Conservation (phyloP, 2,329 filamentous ascomycete species). For the Mycosphaerella arachidis region DNA sequence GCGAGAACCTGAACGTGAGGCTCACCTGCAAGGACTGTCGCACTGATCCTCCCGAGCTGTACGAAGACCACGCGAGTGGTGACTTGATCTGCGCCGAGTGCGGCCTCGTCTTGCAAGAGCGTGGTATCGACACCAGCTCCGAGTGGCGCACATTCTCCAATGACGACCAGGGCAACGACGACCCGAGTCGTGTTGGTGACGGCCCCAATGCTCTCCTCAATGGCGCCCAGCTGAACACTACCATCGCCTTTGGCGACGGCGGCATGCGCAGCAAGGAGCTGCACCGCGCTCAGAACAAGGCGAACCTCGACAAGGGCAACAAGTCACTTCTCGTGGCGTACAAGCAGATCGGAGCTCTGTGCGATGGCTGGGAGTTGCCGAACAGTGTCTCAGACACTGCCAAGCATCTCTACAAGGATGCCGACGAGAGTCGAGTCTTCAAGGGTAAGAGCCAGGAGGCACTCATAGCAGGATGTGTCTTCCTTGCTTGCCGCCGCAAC, state of each 20-base stretch:
- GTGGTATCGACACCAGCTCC: constrained; percentile 90
- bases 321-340: constrained; percentile 76
- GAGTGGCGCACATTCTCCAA: constrained; percentile 99
- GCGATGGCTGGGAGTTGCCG: constrained; percentile 77
- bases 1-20: constrained; percentile 80
- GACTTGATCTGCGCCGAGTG: constrained; percentile 92
- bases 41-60: constrained; percentile 83
- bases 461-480: constrained; percentile 93
- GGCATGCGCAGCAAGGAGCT: constrained; percentile 69
- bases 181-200: constrained; percentile 96
- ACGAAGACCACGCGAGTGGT: constrained; percentile 86
- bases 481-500: constrained; percentile 92
- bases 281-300: constrained; percentile 77
- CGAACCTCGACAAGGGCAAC: constrained; percentile 74
- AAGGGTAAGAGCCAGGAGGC: constrained; percentile 93
- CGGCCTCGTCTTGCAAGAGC: constrained; percentile 82
- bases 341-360: constrained; percentile 82
- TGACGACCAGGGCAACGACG: constrained; percentile 92
- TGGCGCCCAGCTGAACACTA: constrained; percentile 82
- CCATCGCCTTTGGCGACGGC: constrained; percentile 76
- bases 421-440: constrained; percentile 87
- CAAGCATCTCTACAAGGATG: constrained; percentile 92
- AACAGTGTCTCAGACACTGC: constrained; percentile 80
- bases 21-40: constrained; percentile 88
- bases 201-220: constrained; percentile 85